Percentiles rank a stretch among this genome's conserved stretches.
phyloP scores from a whole-genome alignment of 2,329 filamentous ascomycete species.

The Gnomoniopsis sp. region DNA sequence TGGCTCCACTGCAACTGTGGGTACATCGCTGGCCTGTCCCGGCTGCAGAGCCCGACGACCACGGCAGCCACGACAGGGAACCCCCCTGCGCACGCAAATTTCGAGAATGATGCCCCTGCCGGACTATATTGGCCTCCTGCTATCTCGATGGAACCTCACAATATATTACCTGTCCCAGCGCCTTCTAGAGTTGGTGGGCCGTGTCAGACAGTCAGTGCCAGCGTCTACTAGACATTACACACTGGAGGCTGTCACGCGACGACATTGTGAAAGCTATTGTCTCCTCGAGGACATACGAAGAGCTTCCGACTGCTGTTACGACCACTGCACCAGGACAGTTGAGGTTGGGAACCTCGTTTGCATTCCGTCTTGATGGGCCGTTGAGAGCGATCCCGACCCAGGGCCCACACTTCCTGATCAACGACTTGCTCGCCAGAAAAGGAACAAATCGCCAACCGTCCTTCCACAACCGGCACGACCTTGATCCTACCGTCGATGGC shows the following conservation, averaged over 20 bases:
- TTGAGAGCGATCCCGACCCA: background rate
- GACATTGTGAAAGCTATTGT: background rate
- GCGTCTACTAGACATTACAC: background rate
- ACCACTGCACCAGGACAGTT: background rate
- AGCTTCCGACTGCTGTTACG: background rate
- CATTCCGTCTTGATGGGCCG: background rate
- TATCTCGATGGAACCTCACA: constrained; percentile 1
- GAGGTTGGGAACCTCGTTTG: background rate
- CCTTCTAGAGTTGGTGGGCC: background rate
- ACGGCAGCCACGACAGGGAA: background rate
- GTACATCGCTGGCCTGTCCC: constrained; percentile 11
- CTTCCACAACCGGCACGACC: background rate
- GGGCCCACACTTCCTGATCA: background rate
- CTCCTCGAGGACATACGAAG: background rate
- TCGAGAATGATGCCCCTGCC: background rate
- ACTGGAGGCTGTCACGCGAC: background rate
- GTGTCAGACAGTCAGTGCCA: background rate
- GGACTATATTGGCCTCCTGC: background rate
- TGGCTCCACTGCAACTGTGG: constrained; percentile 15
- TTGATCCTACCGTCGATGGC: background rate
- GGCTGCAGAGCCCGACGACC: constrained; percentile 6
- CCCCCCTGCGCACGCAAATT: constrained; percentile 1
- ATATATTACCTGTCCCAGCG: background rate
- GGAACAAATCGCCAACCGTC: background rate
- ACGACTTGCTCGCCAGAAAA: background rate